These are phyloP conservation scores for Shiraia sp. DNA, from an alignment of 2,329 filamentous ascomycete genomes.

Conservation along the genomic window DNA sequence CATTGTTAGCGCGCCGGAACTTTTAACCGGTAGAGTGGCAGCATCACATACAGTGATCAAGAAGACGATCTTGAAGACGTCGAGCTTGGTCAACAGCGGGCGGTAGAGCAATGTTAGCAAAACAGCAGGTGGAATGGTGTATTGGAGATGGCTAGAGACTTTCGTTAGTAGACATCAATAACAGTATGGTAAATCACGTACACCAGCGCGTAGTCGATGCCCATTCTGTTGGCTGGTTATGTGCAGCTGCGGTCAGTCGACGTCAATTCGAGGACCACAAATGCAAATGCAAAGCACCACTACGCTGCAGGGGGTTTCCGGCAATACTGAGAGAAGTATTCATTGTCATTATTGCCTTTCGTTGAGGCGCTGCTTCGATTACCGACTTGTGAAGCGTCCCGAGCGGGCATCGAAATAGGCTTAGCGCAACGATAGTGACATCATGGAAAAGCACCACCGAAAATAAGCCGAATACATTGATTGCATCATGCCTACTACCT, in stretches of 20 bases:
- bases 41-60: slow-evolving; percentile 54
- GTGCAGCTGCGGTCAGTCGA: slow-evolving; percentile 9
- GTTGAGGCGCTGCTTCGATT: neutral
- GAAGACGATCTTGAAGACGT: slow-evolving; percentile 65
- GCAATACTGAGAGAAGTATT: slow-evolving; percentile 5
- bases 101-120: slow-evolving; percentile 62
- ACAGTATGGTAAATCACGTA: slow-evolving; percentile 45
- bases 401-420: too few species aligned
- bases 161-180: slow-evolving; percentile 12
- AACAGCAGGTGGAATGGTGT: slow-evolving; percentile 67
- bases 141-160: slow-evolving; percentile 62
- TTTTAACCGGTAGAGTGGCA: slow-evolving; percentile 1
- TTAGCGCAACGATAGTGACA: too few species aligned
- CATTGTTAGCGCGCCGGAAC: slow-evolving; percentile 23
- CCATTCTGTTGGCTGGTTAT: slow-evolving; percentile 47
- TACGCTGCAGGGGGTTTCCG: slow-evolving; percentile 14
- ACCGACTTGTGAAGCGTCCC: too few species aligned
- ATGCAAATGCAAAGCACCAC: slow-evolving; percentile 22
- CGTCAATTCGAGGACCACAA: slow-evolving; percentile 18
- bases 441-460: too few species aligned
- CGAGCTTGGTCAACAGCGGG: slow-evolving; percentile 65
- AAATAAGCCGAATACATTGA: too few species aligned
- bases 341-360: neutral
- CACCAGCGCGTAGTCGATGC: slow-evolving; percentile 66
- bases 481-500: too few species aligned